Conservation (phyloP, 805 yeast genomes). For the Saccharomycopsis lassenensis region DNA sequence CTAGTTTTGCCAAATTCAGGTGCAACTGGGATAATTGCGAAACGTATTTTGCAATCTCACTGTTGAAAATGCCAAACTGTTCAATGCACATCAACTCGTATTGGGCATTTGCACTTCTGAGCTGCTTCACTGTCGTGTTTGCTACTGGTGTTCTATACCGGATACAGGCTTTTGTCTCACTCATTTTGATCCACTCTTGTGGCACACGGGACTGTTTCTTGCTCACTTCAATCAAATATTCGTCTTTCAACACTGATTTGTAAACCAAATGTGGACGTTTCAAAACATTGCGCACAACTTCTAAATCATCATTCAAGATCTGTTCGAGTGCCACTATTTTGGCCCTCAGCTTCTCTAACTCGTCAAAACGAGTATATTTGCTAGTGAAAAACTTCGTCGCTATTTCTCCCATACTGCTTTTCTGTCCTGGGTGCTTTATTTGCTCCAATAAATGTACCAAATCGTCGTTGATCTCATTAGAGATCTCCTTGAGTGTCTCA, state of each 20-base stretch:
- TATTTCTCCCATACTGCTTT: slow-evolving; percentile 38
- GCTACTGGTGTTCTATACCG: slow-evolving; percentile 63
- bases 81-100: slow-evolving; percentile 46
- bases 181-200: slow-evolving; percentile 63
- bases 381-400: slow-evolving; percentile 33
- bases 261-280: slow-evolving; percentile 49
- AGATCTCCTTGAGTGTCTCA: slow-evolving; percentile 26
- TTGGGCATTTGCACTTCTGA: slow-evolving; percentile 54
- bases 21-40: slow-evolving; percentile 33
- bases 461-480: slow-evolving; percentile 25
- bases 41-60: slow-evolving; percentile 29
- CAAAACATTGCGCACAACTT: slow-evolving; percentile 31
- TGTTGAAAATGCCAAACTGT: slow-evolving; percentile 34
- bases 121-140: slow-evolving; percentile 35
- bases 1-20: slow-evolving; percentile 41
- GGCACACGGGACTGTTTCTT: slow-evolving; percentile 42
- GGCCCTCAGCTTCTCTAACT: slow-evolving; percentile 27
- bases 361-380: slow-evolving; percentile 29
- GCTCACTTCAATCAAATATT: slow-evolving; percentile 68
- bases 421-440: slow-evolving; percentile 44
- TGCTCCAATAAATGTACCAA: slow-evolving; percentile 27
- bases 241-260: slow-evolving; percentile 48
- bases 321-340: slow-evolving; percentile 35
- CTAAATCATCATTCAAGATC: slow-evolving; percentile 44
- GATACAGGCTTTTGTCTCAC: slow-evolving; percentile 55